Evolutionary conservation across 768 basidiomycete species (phyloP).

Genomic region (Chlorophyllum brunneum): DNA sequence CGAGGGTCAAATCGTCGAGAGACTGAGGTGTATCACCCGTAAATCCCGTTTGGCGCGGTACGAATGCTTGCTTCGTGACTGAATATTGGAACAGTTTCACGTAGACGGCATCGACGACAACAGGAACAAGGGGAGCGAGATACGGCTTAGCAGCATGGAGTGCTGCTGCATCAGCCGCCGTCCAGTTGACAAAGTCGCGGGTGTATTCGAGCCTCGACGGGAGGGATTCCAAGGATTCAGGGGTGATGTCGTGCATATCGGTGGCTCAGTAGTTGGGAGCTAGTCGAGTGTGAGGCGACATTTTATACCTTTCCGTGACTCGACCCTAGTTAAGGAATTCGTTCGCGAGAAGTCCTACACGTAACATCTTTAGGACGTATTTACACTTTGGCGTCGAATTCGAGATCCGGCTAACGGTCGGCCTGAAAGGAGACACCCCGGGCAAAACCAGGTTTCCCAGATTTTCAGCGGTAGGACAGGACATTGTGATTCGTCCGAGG

Average conservation of each 20-base stretch:
- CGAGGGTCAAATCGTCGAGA: constrained; percentile 34
- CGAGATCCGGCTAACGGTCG: too few relatives aligned
- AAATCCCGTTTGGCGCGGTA: constrained; percentile 37
- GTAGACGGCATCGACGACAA: constrained; percentile 42
- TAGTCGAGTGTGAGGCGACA: background rate
- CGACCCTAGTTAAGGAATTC: too few relatives aligned
- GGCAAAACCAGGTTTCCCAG: too few relatives aligned
- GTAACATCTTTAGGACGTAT: too few relatives aligned
- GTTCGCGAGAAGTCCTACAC: too few relatives aligned
- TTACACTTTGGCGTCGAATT: too few relatives aligned
- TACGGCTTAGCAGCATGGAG: constrained; percentile 36
- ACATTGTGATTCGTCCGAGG: too few relatives aligned
- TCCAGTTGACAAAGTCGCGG: constrained; percentile 42
- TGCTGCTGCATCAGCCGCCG: constrained; percentile 34
- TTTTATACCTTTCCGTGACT: background rate
- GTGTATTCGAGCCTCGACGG: constrained; percentile 39
- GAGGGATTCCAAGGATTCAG: constrained; percentile 27
- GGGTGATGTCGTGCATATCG: constrained; percentile 24
- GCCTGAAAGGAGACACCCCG: too few relatives aligned
- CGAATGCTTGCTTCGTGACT: constrained; percentile 36
- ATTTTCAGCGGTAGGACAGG: too few relatives aligned
- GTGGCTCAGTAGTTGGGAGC: background rate
- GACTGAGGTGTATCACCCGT: constrained; percentile 33
- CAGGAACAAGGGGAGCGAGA: constrained; percentile 38
- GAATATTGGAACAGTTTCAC: constrained; percentile 39